These are phyloP conservation scores for Cyberlindnera subsufficiens DNA, from an alignment of 805 yeast genomes.

Conservation along the genomic window DNA sequence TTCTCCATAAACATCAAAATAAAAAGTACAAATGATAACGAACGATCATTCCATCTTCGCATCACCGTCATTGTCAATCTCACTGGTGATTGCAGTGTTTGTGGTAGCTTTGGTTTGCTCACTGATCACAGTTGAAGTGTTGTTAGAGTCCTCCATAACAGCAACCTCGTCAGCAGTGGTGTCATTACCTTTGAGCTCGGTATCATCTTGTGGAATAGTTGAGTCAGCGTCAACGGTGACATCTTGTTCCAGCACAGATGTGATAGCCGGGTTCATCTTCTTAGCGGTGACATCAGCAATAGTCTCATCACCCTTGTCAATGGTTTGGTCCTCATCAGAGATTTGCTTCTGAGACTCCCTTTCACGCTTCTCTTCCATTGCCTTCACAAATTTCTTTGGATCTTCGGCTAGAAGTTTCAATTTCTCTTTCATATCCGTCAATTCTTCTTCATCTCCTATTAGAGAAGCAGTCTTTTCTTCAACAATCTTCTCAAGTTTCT, in stretches of 20 bases:
- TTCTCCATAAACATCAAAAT: background rate
- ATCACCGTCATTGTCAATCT: slow-evolving; percentile 27
- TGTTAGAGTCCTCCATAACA: slow-evolving; percentile 25
- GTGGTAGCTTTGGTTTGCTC: slow-evolving; percentile 8
- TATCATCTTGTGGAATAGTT: slow-evolving; percentile 45
- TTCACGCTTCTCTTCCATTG: slow-evolving; percentile 7
- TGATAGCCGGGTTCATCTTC: slow-evolving; percentile 19
- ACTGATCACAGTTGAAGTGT: slow-evolving; percentile 12
- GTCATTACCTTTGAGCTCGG: slow-evolving; percentile 32
- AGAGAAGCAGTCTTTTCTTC: slow-evolving; percentile 6
- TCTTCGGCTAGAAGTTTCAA: slow-evolving; percentile 4
- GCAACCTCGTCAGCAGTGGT: slow-evolving; percentile 42
- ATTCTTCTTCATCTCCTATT: slow-evolving; percentile 9
- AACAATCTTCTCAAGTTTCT: slow-evolving; percentile 14
- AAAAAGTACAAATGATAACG: background rate
- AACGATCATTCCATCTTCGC: slow-evolving; percentile 21
- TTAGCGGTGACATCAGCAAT: slow-evolving; percentile 11
- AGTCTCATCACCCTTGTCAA: slow-evolving; percentile 19
- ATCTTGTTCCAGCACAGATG: slow-evolving; percentile 23
- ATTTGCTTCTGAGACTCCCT: slow-evolving; percentile 5
- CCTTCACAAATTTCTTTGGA: slow-evolving; percentile 6
- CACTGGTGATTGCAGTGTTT: slow-evolving; percentile 8
- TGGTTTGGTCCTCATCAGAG: slow-evolving; percentile 18
- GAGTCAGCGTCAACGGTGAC: slow-evolving; percentile 40
- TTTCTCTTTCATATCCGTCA: slow-evolving; percentile 3